Evolutionary conservation across 805 yeast species (phyloP).

Genomic region (Nakazawaea sp.): DNA sequence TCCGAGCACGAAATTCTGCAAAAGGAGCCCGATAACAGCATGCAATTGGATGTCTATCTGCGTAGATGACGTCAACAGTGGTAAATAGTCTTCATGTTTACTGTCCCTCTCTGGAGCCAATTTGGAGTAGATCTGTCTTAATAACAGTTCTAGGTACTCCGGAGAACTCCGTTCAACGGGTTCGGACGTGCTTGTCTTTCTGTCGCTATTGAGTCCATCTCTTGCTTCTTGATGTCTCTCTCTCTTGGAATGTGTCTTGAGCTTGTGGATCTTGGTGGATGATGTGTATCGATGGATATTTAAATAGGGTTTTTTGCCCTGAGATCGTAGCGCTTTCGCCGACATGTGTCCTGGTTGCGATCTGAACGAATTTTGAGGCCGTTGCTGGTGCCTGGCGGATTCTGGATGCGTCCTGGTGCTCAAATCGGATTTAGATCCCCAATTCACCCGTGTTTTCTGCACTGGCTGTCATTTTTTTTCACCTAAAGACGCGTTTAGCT

Average conservation of each 20-base stretch:
- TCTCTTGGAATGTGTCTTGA: neutral
- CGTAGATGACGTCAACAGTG: slow-evolving; percentile 31
- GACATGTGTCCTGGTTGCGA: too few species aligned
- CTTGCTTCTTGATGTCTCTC: neutral
- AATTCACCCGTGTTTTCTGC: too few species aligned
- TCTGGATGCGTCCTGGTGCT: too few species aligned
- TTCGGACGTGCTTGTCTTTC: neutral
- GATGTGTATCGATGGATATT: slow-evolving; percentile 9
- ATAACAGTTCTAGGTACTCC: slow-evolving; percentile 17
- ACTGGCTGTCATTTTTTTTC: too few species aligned
- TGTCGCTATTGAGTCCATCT: neutral
- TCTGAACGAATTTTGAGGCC: too few species aligned
- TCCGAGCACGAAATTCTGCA: slow-evolving; percentile 37
- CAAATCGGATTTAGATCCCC: too few species aligned
- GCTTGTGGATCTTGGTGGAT: neutral
- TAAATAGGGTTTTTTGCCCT: slow-evolving; percentile 3
- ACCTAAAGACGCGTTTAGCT: too few species aligned
- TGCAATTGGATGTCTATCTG: slow-evolving; percentile 38
- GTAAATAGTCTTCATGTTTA: slow-evolving; percentile 20
- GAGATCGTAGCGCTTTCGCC: too few species aligned
- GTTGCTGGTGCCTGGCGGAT: too few species aligned
- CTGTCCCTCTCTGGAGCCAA: neutral
- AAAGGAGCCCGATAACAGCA: slow-evolving; percentile 36
- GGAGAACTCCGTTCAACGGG: slow-evolving; percentile 16
- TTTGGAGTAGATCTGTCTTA: slow-evolving; percentile 13